These are phyloP conservation scores for Cupressus sempervirens DNA, from an alignment of 75 land plant genomes.

Conservation along the genomic window DNA sequence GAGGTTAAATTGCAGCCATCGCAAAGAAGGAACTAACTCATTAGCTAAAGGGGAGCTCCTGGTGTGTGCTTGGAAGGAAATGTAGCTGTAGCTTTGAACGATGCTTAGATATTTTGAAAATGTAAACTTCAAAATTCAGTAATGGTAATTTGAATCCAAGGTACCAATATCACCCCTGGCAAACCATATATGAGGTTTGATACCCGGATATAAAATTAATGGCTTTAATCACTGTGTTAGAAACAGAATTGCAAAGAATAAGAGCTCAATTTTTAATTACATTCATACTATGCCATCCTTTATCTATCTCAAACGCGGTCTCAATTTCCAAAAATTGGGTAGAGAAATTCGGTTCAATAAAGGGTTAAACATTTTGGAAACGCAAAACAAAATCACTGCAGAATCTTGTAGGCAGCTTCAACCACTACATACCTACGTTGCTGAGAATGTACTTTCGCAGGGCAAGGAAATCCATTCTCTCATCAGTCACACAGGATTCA, in stretches of 20 bases:
- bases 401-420: background rate
- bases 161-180: no score
- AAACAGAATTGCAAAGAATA: background rate
- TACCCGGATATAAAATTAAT: no score
- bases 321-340: background rate
- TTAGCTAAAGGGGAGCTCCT: no score
- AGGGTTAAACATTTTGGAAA: background rate
- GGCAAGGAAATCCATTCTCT: background rate
- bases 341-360: background rate
- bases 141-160: background rate
- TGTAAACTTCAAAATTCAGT: background rate
- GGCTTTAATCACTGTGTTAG: background rate
- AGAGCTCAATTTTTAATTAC: background rate
- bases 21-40: no score
- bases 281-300: background rate
- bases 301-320: background rate
- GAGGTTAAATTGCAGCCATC: no score
- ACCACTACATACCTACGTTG: background rate
- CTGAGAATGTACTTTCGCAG: background rate
- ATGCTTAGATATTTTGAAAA: background rate
- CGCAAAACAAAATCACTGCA: background rate
- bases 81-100: background rate
- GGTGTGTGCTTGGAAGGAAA: no score
- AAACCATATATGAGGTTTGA: no score
- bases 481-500: background rate